A percentile compares a stretch with the other conserved stretches of the same genome.
Conservation (phyloP, 495 filamentous ascomycete genomes). For the Neurospora sp. region DNA sequence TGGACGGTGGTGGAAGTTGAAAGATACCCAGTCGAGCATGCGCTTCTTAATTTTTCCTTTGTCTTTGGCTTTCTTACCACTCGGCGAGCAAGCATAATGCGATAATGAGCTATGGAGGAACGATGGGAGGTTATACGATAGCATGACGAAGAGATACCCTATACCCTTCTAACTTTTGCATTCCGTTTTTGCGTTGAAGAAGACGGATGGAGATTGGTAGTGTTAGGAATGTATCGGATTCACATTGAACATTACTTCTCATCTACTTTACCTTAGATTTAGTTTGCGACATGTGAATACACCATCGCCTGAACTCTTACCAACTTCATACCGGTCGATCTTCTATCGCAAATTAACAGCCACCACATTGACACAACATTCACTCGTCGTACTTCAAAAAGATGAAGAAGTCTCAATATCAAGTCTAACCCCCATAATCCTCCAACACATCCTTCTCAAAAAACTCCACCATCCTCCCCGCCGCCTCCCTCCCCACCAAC, state of each 20-base stretch:
- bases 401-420: too few species aligned
- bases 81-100: background rate
- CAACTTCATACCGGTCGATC: too few species aligned
- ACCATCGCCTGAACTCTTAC: too few species aligned
- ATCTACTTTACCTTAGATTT: background rate
- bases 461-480: conserved; percentile 66
- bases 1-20: background rate
- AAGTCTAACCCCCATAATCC: conserved; percentile 5
- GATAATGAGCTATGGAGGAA: background rate
- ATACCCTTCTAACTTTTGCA: background rate
- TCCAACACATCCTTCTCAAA: conserved; percentile 71
- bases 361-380: too few species aligned
- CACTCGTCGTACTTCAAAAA: too few species aligned
- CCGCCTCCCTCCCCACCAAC: conserved; percentile 72
- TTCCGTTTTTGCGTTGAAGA: background rate
- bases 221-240: background rate
- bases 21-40: background rate
- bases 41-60: background rate
- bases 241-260: background rate
- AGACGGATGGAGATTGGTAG: background rate
- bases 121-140: background rate
- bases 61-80: background rate
- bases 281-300: background rate
- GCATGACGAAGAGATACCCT: background rate
- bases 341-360: too few species aligned